Percentiles rank a stretch among this genome's conserved stretches.
Evolutionary conservation across 2,329 filamentous ascomycete species (phyloP).

Genomic region (Colletotrichum truncatum): DNA sequence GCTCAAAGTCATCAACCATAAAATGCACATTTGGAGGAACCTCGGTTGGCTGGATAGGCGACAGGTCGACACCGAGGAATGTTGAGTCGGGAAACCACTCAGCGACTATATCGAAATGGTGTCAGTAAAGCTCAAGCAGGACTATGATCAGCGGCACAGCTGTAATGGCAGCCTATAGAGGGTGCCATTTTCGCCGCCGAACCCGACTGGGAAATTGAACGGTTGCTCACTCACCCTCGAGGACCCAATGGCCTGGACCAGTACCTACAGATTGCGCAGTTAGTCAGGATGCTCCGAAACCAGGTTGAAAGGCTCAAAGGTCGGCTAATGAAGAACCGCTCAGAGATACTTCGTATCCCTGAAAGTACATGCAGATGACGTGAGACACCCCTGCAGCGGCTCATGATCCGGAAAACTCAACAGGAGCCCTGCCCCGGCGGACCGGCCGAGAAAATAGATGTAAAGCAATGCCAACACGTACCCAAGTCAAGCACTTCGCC

Average conservation of each 20-base stretch:
- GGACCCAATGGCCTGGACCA: slow-evolving; percentile 60
- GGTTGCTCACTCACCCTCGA: slow-evolving; percentile 55
- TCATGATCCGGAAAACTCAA: background rate
- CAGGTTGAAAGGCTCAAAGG: background rate
- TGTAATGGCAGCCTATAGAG: background rate
- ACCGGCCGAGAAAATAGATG: background rate
- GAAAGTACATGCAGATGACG: too few relatives aligned
- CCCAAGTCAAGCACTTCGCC: slow-evolving; percentile 58
- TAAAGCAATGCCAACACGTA: slow-evolving; percentile 35
- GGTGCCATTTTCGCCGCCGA: background rate
- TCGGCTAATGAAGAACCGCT: too few relatives aligned
- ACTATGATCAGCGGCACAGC: too few relatives aligned
- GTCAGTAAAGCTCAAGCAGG: slow-evolving; percentile 24
- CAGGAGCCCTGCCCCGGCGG: background rate
- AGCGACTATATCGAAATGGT: slow-evolving; percentile 47
- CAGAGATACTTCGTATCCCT: too few relatives aligned
- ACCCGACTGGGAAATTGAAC: background rate
- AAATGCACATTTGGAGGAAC: slow-evolving; percentile 62
- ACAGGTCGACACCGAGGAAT: slow-evolving; percentile 60
- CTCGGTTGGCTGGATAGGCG: slow-evolving; percentile 61
- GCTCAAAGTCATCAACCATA: slow-evolving; percentile 61
- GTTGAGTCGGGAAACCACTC: slow-evolving; percentile 53
- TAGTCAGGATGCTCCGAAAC: slow-evolving; percentile 9
- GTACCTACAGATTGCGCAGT: slow-evolving; percentile 47
- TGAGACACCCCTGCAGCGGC: too few relatives aligned